phyloP scores from a whole-genome alignment of 352 stramenopile species.

The Chloridella minuta region DNA sequence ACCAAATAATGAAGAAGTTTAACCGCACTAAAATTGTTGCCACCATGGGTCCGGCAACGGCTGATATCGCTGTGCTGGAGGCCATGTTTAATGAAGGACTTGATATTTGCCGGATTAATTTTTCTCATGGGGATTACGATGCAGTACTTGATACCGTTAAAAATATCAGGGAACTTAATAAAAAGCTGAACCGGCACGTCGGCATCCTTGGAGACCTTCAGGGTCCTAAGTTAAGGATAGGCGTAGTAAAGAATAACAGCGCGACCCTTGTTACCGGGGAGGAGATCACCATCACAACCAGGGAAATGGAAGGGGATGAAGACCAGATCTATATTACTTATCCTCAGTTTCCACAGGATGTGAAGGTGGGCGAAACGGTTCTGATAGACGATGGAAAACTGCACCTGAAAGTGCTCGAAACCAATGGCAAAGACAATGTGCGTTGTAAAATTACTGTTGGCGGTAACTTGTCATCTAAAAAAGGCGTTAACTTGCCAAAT shows the following conservation, averaged over 20 bases:
- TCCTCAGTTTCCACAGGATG: constrained; percentile 37
- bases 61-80: constrained; percentile 34
- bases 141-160: constrained; percentile 23
- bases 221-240: constrained; percentile 62
- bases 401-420: constrained; percentile 35
- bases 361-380: constrained; percentile 41
- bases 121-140: constrained; percentile 58
- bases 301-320: constrained; percentile 24
- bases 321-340: constrained; percentile 64
- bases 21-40: constrained; percentile 44
- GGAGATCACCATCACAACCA: constrained; percentile 20
- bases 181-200: not conserved
- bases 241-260: constrained; percentile 40
- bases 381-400: constrained; percentile 60
- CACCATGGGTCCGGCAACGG: constrained; percentile 51
- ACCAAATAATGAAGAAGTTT: not conserved
- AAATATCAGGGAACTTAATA: constrained; percentile 10
- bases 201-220: constrained; percentile 58
- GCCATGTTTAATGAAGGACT: constrained; percentile 44
- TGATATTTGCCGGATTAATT: constrained; percentile 65
- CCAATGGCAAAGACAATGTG: constrained; percentile 32
- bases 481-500: constrained; percentile 61
- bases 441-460: constrained; percentile 54
- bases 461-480: constrained; percentile 54
- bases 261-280: constrained; percentile 38